Evolutionary conservation across 139 green algal genomes (phyloP).

Genomic region (Edaphochlamys debaryana): DNA sequence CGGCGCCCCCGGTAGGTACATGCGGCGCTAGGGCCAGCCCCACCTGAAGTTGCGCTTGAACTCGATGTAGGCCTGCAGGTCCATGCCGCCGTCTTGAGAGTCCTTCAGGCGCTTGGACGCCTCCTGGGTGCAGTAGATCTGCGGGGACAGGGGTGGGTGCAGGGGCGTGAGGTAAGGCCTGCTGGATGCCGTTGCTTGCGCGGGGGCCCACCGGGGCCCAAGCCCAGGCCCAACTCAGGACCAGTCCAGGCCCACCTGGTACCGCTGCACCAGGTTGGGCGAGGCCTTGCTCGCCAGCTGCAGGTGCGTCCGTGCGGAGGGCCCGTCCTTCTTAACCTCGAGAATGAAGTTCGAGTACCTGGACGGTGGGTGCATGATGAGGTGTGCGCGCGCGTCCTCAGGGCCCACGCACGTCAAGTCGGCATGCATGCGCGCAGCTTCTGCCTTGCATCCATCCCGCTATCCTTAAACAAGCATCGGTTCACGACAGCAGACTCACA

Average conservation of each 20-base stretch:
- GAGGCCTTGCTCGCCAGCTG: conserved; percentile 49
- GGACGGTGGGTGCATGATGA: neutral
- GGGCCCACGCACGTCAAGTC: too few species aligned
- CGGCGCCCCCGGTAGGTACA: too few species aligned
- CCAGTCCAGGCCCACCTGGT: conserved; percentile 43
- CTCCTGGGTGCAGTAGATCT: conserved; percentile 46
- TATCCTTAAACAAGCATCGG: too few species aligned
- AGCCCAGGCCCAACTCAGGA: too few species aligned
- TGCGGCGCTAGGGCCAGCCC: too few species aligned
- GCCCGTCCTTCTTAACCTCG: conserved; percentile 42
- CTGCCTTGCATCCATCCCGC: too few species aligned
- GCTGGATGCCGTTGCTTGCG: too few species aligned
- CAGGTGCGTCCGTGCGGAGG: conserved; percentile 54
- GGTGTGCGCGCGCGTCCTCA: too few species aligned
- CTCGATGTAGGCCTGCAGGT: conserved; percentile 54
- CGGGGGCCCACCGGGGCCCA: too few species aligned
- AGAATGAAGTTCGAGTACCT: neutral
- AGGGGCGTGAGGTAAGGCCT: too few species aligned
- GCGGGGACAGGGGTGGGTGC: too few species aligned
- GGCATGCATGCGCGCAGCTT: conserved; percentile 15
- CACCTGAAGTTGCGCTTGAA: conserved; percentile 47
- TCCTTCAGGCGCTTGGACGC: conserved; percentile 43
- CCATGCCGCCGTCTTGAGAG: conserved; percentile 30
- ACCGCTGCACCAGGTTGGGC: conserved; percentile 46
- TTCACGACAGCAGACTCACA: neutral